Evolutionary conservation across 1,284 basidiomycete species (phyloP), one percentile per base, ranked within the genome.

Genomic region (Phlebopus sp.): DNA sequence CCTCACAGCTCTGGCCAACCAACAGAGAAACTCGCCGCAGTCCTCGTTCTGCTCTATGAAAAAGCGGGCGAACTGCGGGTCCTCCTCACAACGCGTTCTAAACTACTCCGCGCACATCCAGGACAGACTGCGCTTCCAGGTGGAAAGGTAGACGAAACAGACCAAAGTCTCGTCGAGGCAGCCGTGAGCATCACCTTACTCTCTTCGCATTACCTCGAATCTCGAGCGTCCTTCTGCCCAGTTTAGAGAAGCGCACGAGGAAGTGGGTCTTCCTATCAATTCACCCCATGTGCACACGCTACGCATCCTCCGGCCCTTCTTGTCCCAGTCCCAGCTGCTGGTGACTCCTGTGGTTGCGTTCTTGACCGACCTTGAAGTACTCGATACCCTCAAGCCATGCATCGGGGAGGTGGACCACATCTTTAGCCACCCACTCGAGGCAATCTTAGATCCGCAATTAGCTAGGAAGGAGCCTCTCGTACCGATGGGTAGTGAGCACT

Each of bases 101-200:
- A 89, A 66, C 69, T 74, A 4, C 72, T 94, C 18, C 75, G 91
- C 47, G 78, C 83, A 0, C 88, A 91, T 64, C 82, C 88, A 2
- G 87, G 86, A 17, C 84, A 89, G 58, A 88, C 86, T 35, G 90
- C 91, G 2, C 66, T 94, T 0, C 92, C 92, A 0, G 92, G 92
- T 23, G 92, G 91, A 6, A 90, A 86, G 62, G 76, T 78, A 19
- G 92, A 94, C 57, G 72, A 77, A 11, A 73, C 73, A 2, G 91
- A 95, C 63, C 59, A 59, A 1, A 76, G 78, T 58, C 69, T 85
- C 1, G 64, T 85, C 10, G 69, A 77, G 40, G 91, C 92, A 36
- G 92, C 92, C 13, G 90, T 93, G 62, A 68, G 82, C 58, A 15
- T 21, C 45, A 30, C 38, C 15, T 5, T 17, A 36, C 30, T 31